Percentiles rank a stretch among this genome's conserved stretches.
phyloP scores from a whole-genome alignment of 2,329 filamentous ascomycete genomes.

The Calonectria multiphialidica region DNA sequence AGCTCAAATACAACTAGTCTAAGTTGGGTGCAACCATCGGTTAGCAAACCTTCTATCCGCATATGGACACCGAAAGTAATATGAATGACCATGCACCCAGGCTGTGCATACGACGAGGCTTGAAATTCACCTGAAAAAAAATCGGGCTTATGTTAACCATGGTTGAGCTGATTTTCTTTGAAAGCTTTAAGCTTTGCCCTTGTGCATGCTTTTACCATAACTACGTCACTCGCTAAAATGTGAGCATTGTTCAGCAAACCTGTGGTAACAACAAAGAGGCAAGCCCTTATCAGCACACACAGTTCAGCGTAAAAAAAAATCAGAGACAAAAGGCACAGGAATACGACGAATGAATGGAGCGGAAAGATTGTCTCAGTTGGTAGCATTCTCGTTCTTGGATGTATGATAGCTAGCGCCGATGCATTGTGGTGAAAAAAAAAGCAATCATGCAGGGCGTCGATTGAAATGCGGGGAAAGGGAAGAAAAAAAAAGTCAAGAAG shows the following conservation, averaged over 20 bases:
- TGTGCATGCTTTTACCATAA: too few species aligned
- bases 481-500: background rate
- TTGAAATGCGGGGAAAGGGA: background rate
- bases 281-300: background rate
- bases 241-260: background rate
- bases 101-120: background rate
- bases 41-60: background rate
- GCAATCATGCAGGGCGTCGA: background rate
- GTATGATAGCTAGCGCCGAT: background rate
- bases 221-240: too few species aligned
- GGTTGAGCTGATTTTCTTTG: too few species aligned
- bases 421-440: background rate
- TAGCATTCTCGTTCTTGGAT: background rate
- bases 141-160: too few species aligned
- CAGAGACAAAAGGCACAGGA: background rate
- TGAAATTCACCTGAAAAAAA: background rate
- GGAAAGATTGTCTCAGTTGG: background rate
- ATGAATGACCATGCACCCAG: too few species aligned
- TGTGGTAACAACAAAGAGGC: background rate
- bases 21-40: background rate
- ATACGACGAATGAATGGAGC: background rate
- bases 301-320: too few species aligned
- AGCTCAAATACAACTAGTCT: background rate
- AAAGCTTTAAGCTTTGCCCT: too few species aligned
- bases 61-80: background rate